These are phyloP conservation scores for Rhizopus sp. DNA, from an alignment of 371 early-diverging fungal species.

Conservation along the genomic window DNA sequence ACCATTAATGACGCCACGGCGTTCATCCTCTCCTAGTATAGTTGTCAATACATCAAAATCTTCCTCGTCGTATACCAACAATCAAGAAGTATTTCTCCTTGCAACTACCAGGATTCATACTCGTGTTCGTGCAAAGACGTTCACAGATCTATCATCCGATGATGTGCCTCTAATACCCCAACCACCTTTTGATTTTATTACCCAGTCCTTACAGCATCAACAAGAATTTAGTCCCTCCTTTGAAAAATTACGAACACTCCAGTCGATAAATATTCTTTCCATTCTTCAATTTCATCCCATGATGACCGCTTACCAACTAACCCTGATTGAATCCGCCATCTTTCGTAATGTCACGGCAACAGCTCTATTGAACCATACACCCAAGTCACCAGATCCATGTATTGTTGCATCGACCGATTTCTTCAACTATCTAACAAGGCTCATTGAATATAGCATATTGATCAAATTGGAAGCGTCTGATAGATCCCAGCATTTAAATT, in stretches of 20 bases:
- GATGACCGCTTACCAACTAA: slow-evolving; percentile 73
- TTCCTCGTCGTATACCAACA: slow-evolving; percentile 25
- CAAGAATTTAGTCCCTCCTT: slow-evolving; percentile 40
- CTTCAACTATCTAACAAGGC: slow-evolving; percentile 80
- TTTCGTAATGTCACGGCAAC: slow-evolving; percentile 65
- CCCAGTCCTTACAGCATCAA: background rate
- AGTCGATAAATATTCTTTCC: slow-evolving; percentile 55
- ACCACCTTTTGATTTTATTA: slow-evolving; percentile 27
- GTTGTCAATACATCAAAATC: background rate
- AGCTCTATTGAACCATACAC: slow-evolving; percentile 66
- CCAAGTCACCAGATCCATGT: slow-evolving; percentile 64
- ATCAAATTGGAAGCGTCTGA: slow-evolving; percentile 60
- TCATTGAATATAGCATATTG: slow-evolving; percentile 74
- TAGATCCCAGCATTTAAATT: slow-evolving; percentile 64
- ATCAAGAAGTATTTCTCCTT: slow-evolving; percentile 16
- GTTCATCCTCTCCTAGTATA: slow-evolving; percentile 26
- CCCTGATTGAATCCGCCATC: slow-evolving; percentile 71
- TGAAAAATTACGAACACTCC: slow-evolving; percentile 45
- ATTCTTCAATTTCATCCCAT: slow-evolving; percentile 69
- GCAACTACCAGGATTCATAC: background rate
- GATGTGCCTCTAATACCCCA: slow-evolving; percentile 39
- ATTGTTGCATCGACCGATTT: slow-evolving; percentile 76
- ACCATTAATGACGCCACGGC: slow-evolving; percentile 5
- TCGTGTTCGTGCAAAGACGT: background rate
- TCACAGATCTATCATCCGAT: background rate